Conservation (phyloP, 1,139 yeast genomes). For the Petasospora rhodanensis region DNA sequence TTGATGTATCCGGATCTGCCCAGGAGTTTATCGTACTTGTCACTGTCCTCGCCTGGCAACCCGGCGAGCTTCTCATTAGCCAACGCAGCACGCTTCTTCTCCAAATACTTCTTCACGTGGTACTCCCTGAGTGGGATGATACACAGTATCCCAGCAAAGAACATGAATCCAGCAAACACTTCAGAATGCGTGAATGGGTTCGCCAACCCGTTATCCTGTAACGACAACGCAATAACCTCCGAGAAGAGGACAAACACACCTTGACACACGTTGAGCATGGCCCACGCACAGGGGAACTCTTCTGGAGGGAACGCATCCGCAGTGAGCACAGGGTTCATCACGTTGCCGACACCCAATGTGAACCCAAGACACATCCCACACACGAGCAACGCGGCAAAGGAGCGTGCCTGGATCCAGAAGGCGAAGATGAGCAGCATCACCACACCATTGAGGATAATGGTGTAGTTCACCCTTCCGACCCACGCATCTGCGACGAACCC, state of each 20-base stretch:
- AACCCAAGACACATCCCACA: slow-evolving; percentile 50
- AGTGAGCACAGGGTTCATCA: slow-evolving; percentile 51
- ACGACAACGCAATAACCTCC: slow-evolving; percentile 49
- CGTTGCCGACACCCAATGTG: slow-evolving; percentile 45
- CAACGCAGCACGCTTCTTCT: slow-evolving; percentile 7
- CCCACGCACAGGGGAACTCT: slow-evolving; percentile 57
- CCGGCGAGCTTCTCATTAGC: too few species aligned
- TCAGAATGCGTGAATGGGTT: slow-evolving; percentile 57
- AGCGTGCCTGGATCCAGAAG: slow-evolving; percentile 52
- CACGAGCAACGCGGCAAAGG: slow-evolving; percentile 45
- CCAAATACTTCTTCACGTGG: slow-evolving; percentile 29
- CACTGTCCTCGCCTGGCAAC: too few species aligned
- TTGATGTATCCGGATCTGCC: neutral
- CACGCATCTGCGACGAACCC: slow-evolving; percentile 53
- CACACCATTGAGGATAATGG: slow-evolving; percentile 30
- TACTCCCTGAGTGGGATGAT: slow-evolving; percentile 36
- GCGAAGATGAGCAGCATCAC: slow-evolving; percentile 31
- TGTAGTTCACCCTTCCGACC: slow-evolving; percentile 52
- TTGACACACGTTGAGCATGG: slow-evolving; percentile 46
- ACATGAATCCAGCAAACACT: slow-evolving; percentile 51
- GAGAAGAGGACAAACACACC: slow-evolving; percentile 42
- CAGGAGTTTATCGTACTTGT: neutral
- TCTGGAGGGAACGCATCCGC: slow-evolving; percentile 48
- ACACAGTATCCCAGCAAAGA: slow-evolving; percentile 32
- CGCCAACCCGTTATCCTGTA: slow-evolving; percentile 30